Evolutionary conservation across 192 early-diverging fungal genomes (phyloP), one percentile per base, ranked within the genome.

Genomic region (Podila epicladia): DNA sequence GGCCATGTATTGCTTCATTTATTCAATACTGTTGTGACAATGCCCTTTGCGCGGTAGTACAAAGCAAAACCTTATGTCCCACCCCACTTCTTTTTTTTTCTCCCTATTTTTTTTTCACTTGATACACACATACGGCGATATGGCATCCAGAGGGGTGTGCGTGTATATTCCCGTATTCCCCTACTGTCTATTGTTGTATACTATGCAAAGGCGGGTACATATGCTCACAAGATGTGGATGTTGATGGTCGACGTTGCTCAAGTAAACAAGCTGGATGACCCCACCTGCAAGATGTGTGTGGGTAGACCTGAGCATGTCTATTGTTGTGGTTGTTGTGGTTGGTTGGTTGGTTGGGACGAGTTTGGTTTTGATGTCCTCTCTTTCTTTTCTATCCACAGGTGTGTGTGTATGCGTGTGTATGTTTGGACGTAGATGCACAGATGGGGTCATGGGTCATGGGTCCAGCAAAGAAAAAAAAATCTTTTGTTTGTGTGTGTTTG

Each of bases 401-500:
- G 35, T 37, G 35, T 45, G 12, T 3, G 41, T 45, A 15, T 45
- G 38, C 11, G 12, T 41, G 38, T 12, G 38, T 41, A 9, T 11
- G 41, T 45, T 45, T 45, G 41, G 41, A 17, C 17, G 41, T 15
- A 45, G 41, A 45, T 15, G 41, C 41, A 45, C 3, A 45, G 15
- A 51, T 51, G 53, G n/a, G 48, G 17, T 48, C 41, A 22, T 63
- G 32, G 32, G n/a, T 22, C 33, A 63, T 37, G 45, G n/a, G 20
- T 17, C 17, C 26, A 50, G 11, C 31, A 53, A 57, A 53, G 20
- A 67, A 67, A 67, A 33, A 53, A 55, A 33, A 33, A 33, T 55
- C 33, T 67, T 57, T 67, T 53, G 51, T 57, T 35, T 62, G 26
- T 67, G 31, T n/a, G n/a, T n/a, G n/a, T 48, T 64, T 26, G 63